Conservation (phyloP, 2,329 filamentous ascomycete species). For the Diaporthe ilicicola region DNA sequence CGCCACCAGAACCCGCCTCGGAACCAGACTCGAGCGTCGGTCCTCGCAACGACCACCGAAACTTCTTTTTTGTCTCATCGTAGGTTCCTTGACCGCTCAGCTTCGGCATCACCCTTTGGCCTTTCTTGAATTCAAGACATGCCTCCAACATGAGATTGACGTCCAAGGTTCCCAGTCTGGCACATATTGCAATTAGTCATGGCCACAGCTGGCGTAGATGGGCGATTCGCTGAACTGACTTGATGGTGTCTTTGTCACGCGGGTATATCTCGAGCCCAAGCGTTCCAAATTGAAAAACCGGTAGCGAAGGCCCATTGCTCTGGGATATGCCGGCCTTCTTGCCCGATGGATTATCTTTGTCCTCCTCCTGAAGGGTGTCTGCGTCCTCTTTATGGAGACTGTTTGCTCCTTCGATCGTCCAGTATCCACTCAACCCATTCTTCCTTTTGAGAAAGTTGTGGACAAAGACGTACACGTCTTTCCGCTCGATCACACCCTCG, state of each 20-base stretch:
- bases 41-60: constrained; percentile 1
- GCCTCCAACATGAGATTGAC: not conserved
- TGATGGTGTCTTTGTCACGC: not conserved
- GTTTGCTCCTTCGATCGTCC: not conserved
- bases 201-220: not conserved
- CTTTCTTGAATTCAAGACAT: not conserved
- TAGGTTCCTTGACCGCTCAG: not conserved
- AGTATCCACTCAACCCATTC: not conserved
- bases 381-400: not conserved
- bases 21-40: not conserved
- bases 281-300: constrained; percentile 2
- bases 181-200: not conserved
- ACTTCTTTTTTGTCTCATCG: not conserved
- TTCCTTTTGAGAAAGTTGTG: not conserved
- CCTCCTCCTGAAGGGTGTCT: too few relatives aligned
- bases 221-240: not conserved
- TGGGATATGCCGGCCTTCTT: too few relatives aligned
- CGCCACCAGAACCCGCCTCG: not conserved
- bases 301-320: not conserved
- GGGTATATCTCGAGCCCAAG: not conserved
- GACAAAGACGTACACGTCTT: not conserved
- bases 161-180: not conserved
- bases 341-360: too few relatives aligned
- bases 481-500: not conserved
- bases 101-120: not conserved